Base-by-base conservation (phyloP, 495 filamentous ascomycete genomes). In the Neurospora cerealis region DNA sequence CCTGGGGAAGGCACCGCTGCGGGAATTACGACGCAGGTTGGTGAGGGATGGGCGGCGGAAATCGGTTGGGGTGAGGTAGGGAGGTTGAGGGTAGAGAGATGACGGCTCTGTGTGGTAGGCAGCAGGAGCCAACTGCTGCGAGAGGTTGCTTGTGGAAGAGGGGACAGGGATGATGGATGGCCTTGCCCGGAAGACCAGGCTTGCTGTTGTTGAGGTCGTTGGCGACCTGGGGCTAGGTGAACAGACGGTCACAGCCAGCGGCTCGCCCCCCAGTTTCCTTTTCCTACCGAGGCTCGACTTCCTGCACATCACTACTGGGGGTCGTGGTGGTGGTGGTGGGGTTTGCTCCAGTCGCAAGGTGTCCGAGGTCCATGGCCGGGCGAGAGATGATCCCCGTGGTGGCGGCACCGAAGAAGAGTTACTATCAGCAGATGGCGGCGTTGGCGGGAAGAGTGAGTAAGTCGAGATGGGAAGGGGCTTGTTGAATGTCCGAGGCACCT, bases 401-500 rank as follows among this genome's bases (percentile, higher is more conserved):
- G 28, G 34, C 21, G 62, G 71, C 32, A 36, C 44, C 54, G 28
- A 60, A 69, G 44, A 71, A 44, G 70, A 32, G n/a, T 41, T 34
- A 21, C 39, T 62, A 24, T 69, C 17, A 2, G 39, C 3, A 36
- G 36, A 40, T 9, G 36, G 48, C 21, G 70, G 39, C 37, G 71
- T 28, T 28, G 74, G 54, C 3, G 79, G 79, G 39, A 80, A 81
- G n/a, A 81, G 74, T 2, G 80, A 79, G 48, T 80, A 81, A 40
- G 71, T 71, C 0, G 70, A 71, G 21, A 71, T 71, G 13, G 77
- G 72, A n/a, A 73, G 72, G 28, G 71, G 62, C 74, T 71, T 78
- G n/a, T 19, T 66, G 54, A 60, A 60, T n/a, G 71, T 72, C 42
- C 71, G 41, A 34, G 44, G 44, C 24, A n/a, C 17, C 71, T 62